Percentiles rank a stretch among this genome's conserved stretches.
Conservation (phyloP, 1,284 basidiomycete genomes). For the Sanghuangporus sanghuang region DNA sequence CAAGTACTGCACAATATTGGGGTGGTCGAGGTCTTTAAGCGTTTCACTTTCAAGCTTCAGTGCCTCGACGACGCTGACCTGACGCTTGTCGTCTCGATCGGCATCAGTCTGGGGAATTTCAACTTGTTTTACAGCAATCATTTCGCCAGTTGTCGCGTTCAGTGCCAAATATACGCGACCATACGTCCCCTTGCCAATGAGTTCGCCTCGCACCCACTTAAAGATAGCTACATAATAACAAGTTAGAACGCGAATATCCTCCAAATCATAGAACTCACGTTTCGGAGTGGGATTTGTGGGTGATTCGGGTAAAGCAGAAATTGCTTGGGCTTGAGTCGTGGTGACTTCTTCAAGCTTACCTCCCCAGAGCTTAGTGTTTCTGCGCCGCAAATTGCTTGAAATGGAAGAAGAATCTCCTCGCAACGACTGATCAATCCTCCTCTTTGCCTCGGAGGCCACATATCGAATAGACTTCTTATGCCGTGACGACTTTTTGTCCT, state of each 20-base stretch:
- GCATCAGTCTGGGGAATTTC: slow-evolving; percentile 88
- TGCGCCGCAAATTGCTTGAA: slow-evolving; percentile 59
- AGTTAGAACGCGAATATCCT: background rate
- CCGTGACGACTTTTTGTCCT: slow-evolving; percentile 37
- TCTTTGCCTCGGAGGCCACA: slow-evolving; percentile 82
- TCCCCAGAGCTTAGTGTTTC: slow-evolving; percentile 96
- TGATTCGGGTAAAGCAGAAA: slow-evolving; percentile 47
- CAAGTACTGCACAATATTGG: slow-evolving; percentile 95
- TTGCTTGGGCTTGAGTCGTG: slow-evolving; percentile 50
- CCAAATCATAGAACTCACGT: slow-evolving; percentile 38
- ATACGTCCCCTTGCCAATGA: slow-evolving; percentile 96
- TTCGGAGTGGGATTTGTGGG: slow-evolving; percentile 48
- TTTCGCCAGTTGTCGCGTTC: slow-evolving; percentile 97
- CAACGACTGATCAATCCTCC: slow-evolving; percentile 57
- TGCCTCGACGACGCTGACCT: slow-evolving; percentile 84
- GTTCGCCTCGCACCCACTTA: slow-evolving; percentile 97
- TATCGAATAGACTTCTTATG: slow-evolving; percentile 89
- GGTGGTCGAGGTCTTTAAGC: slow-evolving; percentile 94
- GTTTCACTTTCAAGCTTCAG: slow-evolving; percentile 94
- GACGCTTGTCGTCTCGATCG: slow-evolving; percentile 85
- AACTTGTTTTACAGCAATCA: slow-evolving; percentile 99
- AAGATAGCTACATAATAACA: slow-evolving; percentile 64
- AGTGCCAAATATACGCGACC: slow-evolving; percentile 94
- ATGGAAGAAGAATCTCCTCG: slow-evolving; percentile 40
- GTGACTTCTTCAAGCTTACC: slow-evolving; percentile 92